phyloP scores from a whole-genome alignment of 73 alveolate species.

The Stentor coeruleus region DNA sequence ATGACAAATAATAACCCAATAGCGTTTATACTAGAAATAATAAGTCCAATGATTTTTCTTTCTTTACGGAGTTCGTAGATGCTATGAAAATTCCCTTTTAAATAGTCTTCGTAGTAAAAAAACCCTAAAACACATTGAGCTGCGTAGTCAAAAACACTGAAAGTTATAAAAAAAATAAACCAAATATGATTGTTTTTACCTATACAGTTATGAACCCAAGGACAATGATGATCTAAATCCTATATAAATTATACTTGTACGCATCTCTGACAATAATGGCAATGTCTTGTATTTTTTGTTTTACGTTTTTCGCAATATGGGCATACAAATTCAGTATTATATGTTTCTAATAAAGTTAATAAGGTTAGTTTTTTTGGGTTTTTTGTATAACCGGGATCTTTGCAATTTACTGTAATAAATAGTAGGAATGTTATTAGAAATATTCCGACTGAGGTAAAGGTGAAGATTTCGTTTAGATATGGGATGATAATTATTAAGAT shows the following conservation, averaged over 20 bases:
- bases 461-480: too few species aligned
- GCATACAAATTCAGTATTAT: background rate
- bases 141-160: background rate
- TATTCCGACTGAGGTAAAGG: too few species aligned
- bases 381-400: background rate
- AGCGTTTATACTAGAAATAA: too few species aligned
- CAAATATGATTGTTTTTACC: constrained; percentile 4
- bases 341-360: background rate
- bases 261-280: background rate
- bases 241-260: constrained; percentile 28
- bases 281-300: background rate
- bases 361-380: too few species aligned
- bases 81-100: too few species aligned
- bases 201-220: constrained; percentile 33
- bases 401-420: background rate
- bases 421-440: too few species aligned
- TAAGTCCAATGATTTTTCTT: too few species aligned
- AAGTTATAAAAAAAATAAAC: background rate
- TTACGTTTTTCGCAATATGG: background rate
- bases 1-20: too few species aligned
- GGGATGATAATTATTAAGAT: too few species aligned
- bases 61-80: too few species aligned
- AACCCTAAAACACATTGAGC: too few species aligned
- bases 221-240: constrained; percentile 37
- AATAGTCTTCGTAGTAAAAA: too few species aligned